Evolutionary conservation across 345 rosid genomes (phyloP), one percentile per base, ranked within the genome.

Genomic region (Dimocarpus longan): DNA sequence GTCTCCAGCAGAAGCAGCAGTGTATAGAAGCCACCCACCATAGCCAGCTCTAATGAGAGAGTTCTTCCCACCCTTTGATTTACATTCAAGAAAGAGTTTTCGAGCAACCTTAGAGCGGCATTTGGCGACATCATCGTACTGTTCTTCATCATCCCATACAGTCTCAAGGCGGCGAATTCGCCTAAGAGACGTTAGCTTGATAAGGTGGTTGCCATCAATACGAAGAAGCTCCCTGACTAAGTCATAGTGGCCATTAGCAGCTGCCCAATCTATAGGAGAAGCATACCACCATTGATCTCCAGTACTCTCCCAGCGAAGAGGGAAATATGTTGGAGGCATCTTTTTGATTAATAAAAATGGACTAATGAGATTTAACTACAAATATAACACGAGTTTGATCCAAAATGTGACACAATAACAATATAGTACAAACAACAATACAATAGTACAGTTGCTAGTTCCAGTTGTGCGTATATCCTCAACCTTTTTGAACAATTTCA

Each of bases 271-370:
- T 19, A 95, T 91, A 0, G 99, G 98, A 73, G 98, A 90, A 75
- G 98, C 99, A 79, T 88, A 95, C 99, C 99, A 95, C 99, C 98
- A 93, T 68, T 95, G 99, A 70, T 91, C 97, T n/a, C 95, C 92
- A 37, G 97, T 95, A 82, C 97, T 93, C 82, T 92, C 97, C 95
- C 99, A 95, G 1, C 99, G 90, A 66, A 95, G 95, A 77, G 97
- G 98, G 73, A 93, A 92, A 79, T 89, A 87, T 10, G 83, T 83
- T 24, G 93, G 97, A 78, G 94, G 84, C 98, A 92, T 89, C 71
- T 60, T 76, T 76, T 12, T 50, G 79, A 15, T 54, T 18, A 39
- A 12, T n/a, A 52, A 43, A 48, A 16, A 66, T 19, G 40, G 19
- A 50, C 21, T 32, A 22, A 57, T 32, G 48, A 5, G 66, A 48